Evolutionary conservation across 176 grass and related monocot species (phyloP).

Genomic region (Eleusine indica): DNA sequence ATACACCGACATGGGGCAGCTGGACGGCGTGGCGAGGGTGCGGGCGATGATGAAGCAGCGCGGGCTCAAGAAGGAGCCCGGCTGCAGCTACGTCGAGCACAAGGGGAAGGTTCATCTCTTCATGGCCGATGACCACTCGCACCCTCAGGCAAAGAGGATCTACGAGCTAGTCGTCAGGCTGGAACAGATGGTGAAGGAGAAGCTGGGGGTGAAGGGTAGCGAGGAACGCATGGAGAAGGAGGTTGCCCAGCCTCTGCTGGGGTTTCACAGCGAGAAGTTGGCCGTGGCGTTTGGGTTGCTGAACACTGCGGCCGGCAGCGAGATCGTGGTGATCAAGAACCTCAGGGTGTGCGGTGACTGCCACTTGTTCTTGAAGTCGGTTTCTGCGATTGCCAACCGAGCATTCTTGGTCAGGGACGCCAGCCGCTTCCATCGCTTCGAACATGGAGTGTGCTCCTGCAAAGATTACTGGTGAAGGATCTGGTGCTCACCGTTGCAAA

Average conservation of each 20-base stretch:
- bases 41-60: slow-evolving; percentile 59
- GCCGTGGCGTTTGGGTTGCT: slow-evolving; percentile 65
- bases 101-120: slow-evolving; percentile 65
- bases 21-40: slow-evolving; percentile 48
- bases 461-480: slow-evolving; percentile 60
- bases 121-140: slow-evolving; percentile 81
- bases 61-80: slow-evolving; percentile 74
- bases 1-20: slow-evolving; percentile 49
- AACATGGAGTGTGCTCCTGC: slow-evolving; percentile 58
- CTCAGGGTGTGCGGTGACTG: slow-evolving; percentile 72
- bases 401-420: slow-evolving; percentile 66
- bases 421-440: slow-evolving; percentile 77
- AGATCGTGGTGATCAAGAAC: slow-evolving; percentile 87
- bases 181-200: slow-evolving; percentile 54
- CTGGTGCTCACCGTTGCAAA: slow-evolving; percentile 6
- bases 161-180: slow-evolving; percentile 55
- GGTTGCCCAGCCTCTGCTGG: slow-evolving; percentile 25
- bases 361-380: slow-evolving; percentile 57
- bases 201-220: background rate
- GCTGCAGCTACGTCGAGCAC: slow-evolving; percentile 67
- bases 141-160: slow-evolving; percentile 60
- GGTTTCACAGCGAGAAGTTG: slow-evolving; percentile 75
- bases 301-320: slow-evolving; percentile 44
- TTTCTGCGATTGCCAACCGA: slow-evolving; percentile 45
- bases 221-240: background rate